Percentiles rank a stretch among this genome's conserved stretches.
Evolutionary conservation across 768 basidiomycete species (phyloP).

Genomic region (Filobasidium floriforme): DNA sequence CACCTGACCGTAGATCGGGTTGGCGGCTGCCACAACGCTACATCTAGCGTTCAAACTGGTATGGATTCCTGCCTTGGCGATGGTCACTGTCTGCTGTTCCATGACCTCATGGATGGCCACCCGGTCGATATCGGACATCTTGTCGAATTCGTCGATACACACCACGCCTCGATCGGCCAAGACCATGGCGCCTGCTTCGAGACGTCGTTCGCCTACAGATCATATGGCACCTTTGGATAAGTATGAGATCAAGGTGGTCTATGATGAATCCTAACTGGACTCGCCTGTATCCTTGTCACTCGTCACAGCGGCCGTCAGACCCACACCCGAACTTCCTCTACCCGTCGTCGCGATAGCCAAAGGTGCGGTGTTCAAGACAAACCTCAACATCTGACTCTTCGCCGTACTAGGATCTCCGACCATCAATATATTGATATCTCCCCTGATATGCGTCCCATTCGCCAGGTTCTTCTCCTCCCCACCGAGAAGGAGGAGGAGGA

Average conservation of each 20-base stretch:
- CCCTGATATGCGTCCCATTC: constrained; percentile 97
- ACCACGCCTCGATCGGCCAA: constrained; percentile 97
- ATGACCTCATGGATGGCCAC: constrained; percentile 99
- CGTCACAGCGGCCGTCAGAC: constrained; percentile 96
- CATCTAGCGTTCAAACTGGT: constrained; percentile 96
- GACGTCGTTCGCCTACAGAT: constrained; percentile 66
- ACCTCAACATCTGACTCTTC: constrained; percentile 90
- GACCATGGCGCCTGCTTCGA: constrained; percentile 99
- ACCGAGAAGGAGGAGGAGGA: constrained; percentile 84
- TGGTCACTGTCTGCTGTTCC: constrained; percentile 99
- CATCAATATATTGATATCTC: constrained; percentile 99
- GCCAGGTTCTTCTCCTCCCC: constrained; percentile 96
- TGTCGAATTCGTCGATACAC: constrained; percentile 99
- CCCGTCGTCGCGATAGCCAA: constrained; percentile 98
- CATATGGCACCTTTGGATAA: constrained; percentile 26
- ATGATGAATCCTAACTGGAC: constrained; percentile 9
- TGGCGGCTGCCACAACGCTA: constrained; percentile 95
- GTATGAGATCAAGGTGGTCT: neutral
- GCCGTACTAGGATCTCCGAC: constrained; percentile 99
- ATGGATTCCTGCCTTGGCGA: constrained; percentile 98
- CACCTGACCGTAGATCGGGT: constrained; percentile 96
- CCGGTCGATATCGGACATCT: constrained; percentile 98
- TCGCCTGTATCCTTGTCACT: constrained; percentile 91
- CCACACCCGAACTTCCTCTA: constrained; percentile 94
- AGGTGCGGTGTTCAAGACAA: constrained; percentile 90